phyloP scores from a whole-genome alignment of 345 rosid species.

The Physaria fendleri region DNA sequence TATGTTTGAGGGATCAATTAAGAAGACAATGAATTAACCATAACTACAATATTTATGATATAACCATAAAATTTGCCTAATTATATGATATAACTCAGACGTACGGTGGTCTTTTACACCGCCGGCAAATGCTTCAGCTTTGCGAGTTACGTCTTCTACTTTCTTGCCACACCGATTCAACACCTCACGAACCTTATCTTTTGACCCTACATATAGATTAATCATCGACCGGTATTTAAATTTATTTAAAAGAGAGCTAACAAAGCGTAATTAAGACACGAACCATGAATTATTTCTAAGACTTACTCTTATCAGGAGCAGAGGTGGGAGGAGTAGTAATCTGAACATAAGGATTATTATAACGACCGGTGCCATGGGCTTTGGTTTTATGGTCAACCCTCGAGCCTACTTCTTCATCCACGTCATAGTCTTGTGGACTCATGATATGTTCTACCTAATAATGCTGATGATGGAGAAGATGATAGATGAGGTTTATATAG shows the following conservation, averaged over 20 bases:
- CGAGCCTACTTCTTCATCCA: neutral
- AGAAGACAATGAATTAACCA: too few species aligned
- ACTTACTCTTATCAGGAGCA: constrained; percentile 35
- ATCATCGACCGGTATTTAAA: neutral
- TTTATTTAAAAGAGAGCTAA: neutral
- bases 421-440: neutral
- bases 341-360: constrained; percentile 41
- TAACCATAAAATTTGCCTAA: too few species aligned
- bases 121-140: constrained; percentile 52
- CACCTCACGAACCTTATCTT: constrained; percentile 38
- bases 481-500: neutral
- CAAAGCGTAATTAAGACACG: neutral
- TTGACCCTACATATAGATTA: constrained; percentile 37
- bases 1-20: neutral
- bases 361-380: constrained; percentile 6
- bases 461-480: neutral
- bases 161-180: constrained; percentile 57
- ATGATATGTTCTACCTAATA: constrained; percentile 1
- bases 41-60: too few species aligned
- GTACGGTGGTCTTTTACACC: constrained; percentile 58
- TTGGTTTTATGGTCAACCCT: constrained; percentile 12
- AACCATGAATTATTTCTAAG: neutral
- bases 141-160: constrained; percentile 48
- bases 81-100: neutral
- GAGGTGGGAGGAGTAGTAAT: constrained; percentile 33